phyloP scores from a whole-genome alignment of 2,329 filamentous ascomycete species.

The Colletotrichum sp. region DNA sequence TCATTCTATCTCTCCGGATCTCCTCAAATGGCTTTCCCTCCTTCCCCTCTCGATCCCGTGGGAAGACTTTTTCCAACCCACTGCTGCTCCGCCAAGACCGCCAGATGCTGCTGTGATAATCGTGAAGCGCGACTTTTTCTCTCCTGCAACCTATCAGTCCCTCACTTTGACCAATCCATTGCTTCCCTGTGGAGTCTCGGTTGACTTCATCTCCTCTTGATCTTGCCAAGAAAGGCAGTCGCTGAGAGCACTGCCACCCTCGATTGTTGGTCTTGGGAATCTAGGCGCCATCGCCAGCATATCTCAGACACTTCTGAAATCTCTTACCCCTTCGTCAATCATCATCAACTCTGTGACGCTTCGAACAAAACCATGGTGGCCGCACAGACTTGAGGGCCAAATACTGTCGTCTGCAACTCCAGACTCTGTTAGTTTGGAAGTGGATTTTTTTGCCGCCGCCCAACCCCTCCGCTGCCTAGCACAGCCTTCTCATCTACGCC shows the following conservation, averaged over 20 bases:
- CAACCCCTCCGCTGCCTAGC: constrained; percentile 1
- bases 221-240: constrained; percentile 21
- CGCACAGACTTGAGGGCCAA: background rate
- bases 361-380: background rate
- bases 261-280: background rate
- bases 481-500: background rate
- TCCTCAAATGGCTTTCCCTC: constrained; percentile 2
- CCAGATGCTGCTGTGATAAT: constrained; percentile 6
- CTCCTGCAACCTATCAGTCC: background rate
- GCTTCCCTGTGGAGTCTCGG: constrained; percentile 1
- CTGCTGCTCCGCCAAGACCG: constrained; percentile 8
- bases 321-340: background rate
- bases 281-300: background rate
- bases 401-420: background rate
- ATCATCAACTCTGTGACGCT: background rate
- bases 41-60: constrained; percentile 16
- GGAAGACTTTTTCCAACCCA: background rate
- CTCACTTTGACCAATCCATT: background rate
- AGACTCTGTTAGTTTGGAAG: background rate
- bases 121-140: constrained; percentile 12
- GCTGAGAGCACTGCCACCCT: constrained; percentile 20
- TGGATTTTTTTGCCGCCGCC: background rate
- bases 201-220: constrained; percentile 13
- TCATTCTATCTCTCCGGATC: constrained; percentile 1
- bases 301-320: background rate